phyloP scores from a whole-genome alignment of 202 grass and related monocot species.

The Miscanthus sacchariflorus region DNA sequence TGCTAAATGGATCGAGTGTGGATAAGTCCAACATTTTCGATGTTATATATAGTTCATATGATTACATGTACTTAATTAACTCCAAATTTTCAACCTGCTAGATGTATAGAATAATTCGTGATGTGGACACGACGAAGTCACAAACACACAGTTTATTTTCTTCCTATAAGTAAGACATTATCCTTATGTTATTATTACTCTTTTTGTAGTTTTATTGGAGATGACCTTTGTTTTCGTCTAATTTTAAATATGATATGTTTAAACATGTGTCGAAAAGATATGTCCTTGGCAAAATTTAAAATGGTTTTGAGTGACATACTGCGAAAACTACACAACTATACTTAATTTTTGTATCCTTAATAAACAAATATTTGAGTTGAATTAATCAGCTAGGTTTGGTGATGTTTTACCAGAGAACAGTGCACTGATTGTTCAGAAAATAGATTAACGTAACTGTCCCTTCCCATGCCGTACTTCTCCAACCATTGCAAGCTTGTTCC shows the following conservation, averaged over 20 bases:
- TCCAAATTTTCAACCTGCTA: not conserved
- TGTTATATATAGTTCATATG: not conserved
- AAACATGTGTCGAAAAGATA: not conserved
- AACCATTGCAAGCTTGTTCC: not conserved
- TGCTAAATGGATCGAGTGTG: not conserved
- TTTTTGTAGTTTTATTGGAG: not conserved
- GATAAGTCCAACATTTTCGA: not conserved
- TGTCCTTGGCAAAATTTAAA: not conserved
- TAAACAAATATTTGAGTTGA: not conserved
- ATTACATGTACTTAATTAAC: not conserved
- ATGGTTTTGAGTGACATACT: not conserved
- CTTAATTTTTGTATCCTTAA: not conserved
- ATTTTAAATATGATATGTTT: not conserved
- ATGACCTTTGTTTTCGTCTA: not conserved
- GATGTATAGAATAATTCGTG: not conserved
- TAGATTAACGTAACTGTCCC: slow-evolving; percentile 32
- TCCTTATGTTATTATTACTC: slow-evolving; percentile 20
- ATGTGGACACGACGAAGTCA: not conserved
- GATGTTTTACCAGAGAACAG: slow-evolving; percentile 18
- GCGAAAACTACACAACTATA: not conserved
- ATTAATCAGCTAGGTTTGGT: not conserved
- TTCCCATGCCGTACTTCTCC: not conserved
- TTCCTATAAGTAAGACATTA: not conserved
- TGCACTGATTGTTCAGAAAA: slow-evolving; percentile 28
- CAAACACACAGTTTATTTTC: not conserved